phyloP scores from a whole-genome alignment of 768 basidiomycete genomes.

The Xerocomus spinulosus region DNA sequence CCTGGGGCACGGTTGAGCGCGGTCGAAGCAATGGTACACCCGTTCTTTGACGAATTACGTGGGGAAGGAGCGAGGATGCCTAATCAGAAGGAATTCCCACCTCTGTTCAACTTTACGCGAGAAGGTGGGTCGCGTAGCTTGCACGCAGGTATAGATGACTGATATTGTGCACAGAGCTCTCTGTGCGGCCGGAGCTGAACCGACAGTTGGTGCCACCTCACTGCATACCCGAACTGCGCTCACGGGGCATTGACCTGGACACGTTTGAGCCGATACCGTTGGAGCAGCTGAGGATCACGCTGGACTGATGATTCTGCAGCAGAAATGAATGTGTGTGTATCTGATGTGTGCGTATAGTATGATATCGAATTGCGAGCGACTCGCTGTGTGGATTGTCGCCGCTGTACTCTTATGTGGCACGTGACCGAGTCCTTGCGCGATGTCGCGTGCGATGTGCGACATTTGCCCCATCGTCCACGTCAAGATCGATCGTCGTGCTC shows the following conservation, averaged over 20 bases:
- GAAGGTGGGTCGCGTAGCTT: conserved; percentile 62
- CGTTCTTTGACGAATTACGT: conserved; percentile 96
- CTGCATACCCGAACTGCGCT: conserved; percentile 85
- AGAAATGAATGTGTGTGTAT: conserved; percentile 29
- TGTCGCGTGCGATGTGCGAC: conserved; percentile 31
- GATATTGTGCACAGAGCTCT: conserved; percentile 64
- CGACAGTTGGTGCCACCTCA: conserved; percentile 86
- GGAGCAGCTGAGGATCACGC: conserved; percentile 89
- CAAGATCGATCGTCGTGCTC: not conserved
- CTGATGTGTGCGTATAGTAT: conserved; percentile 35
- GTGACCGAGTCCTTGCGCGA: conserved; percentile 25
- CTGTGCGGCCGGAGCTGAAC: conserved; percentile 92
- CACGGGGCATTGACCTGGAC: conserved; percentile 81
- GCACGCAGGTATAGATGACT: not conserved
- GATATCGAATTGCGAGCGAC: conserved; percentile 32
- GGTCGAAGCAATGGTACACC: conserved; percentile 87
- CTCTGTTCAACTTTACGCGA: conserved; percentile 90
- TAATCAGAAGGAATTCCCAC: conserved; percentile 93
- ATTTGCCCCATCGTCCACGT: not conserved
- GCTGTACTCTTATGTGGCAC: conserved; percentile 27
- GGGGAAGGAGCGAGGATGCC: conserved; percentile 91
- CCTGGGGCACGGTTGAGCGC: conserved; percentile 88
- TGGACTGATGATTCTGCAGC: conserved; percentile 61
- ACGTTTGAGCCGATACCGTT: conserved; percentile 96
- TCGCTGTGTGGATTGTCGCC: conserved; percentile 19